Base-by-base conservation (phyloP, 306 rosid species). In the Gleditsia sinensis region DNA sequence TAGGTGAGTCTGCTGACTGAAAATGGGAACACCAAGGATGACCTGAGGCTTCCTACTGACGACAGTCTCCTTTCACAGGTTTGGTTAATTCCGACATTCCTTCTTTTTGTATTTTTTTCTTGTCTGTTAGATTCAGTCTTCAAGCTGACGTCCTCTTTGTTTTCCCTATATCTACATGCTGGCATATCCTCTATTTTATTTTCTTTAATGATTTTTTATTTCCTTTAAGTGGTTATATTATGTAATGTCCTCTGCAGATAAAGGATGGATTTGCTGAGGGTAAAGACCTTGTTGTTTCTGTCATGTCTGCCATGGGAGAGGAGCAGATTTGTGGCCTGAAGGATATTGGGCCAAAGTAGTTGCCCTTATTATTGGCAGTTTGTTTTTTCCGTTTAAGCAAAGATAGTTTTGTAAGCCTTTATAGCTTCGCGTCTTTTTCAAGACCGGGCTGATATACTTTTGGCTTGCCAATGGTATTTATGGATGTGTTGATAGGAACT, bases 231-330 rank as follows among this genome's bases (percentile, higher is more conserved):
- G 24, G 14, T 20, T 32, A 24, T 33, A 1, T 27, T 0, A 9
- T 58, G 14, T 28, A 17, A 20, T 62, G 45, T 14, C 30, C 3
- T 61, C 9, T 84, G 69, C 85, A 90, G 96, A 85, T 90, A 40
- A 90, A 90, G 84, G 96, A 87, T 21, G 96, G 96, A 50, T 90
- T 90, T 82, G 87, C 70, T 3, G 89, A 83, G 46, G 92, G 96
- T 0, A 90, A 87, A 78, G 96, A 90, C 62, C 90, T 90, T 77
- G 92, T 87, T 50, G 90, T 87, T 5, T 54, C 87, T 40, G 96
- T 90, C 69, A 90, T 90, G 96, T 90, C 96, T 76, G 87, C 96
- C 5, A 90, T 90, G 96, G 96, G 96, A 13, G 96, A 87, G 86
- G 92, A 90, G 76, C 92, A 90, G 88, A 90, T 90, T 53, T 80